phyloP scores from a whole-genome alignment of 169 alveolate species.

The Amoebophrya sp. region DNA sequence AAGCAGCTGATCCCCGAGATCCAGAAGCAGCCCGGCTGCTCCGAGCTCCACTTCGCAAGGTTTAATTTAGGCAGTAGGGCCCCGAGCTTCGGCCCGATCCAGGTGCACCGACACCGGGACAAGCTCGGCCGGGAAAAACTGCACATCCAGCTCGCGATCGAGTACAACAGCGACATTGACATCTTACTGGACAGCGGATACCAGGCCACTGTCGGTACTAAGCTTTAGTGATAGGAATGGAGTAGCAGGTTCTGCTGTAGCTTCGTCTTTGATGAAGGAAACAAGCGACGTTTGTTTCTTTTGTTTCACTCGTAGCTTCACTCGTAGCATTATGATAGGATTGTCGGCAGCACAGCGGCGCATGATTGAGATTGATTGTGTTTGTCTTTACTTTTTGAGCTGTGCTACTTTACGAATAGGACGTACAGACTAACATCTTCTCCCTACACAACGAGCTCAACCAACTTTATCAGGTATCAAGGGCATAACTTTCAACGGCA shows the following conservation, averaged over 20 bases:
- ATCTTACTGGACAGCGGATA: background rate
- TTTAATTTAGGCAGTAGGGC: background rate
- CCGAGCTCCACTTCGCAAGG: background rate
- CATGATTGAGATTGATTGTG: too few relatives aligned
- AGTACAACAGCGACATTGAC: background rate
- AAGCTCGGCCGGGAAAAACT: background rate
- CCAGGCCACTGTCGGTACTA: background rate
- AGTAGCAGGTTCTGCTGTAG: too few relatives aligned
- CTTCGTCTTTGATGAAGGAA: too few relatives aligned
- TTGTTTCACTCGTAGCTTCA: too few relatives aligned
- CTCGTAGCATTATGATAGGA: too few relatives aligned
- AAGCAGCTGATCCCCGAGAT: background rate
- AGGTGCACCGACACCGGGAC: background rate
- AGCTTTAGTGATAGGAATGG: too few relatives aligned
- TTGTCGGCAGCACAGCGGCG: too few relatives aligned
- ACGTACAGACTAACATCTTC: too few relatives aligned
- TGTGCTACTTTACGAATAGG: too few relatives aligned
- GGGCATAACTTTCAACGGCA: background rate
- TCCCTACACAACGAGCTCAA: too few relatives aligned
- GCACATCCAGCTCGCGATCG: background rate
- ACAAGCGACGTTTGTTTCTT: too few relatives aligned
- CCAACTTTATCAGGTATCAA: background rate
- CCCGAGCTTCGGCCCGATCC: background rate
- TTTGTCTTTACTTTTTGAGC: too few relatives aligned
- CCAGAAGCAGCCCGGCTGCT: background rate